These are phyloP conservation scores for Cordyceps farinosa DNA, from an alignment of 2,329 filamentous ascomycete species.

Conservation along the genomic window DNA sequence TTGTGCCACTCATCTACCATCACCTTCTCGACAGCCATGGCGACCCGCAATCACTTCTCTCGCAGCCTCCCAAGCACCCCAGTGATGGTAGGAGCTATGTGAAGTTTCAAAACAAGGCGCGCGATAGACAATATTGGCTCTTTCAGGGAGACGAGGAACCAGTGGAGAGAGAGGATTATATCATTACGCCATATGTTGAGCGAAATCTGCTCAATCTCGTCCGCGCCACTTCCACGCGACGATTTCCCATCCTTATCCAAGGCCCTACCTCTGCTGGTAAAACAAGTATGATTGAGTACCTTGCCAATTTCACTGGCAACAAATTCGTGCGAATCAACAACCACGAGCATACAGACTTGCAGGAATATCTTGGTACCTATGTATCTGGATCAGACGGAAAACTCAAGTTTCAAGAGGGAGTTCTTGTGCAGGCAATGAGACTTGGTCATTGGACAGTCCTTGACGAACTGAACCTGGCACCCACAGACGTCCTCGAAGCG, in stretches of 20 bases:
- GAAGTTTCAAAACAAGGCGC: conserved; percentile 64
- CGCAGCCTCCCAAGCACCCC: conserved; percentile 73
- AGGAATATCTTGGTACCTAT: conserved; percentile 96
- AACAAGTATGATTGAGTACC: conserved; percentile 98
- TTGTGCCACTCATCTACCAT: conserved; percentile 76
- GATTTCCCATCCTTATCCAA: conserved; percentile 92
- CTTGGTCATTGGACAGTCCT: conserved; percentile 97
- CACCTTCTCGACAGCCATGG: conserved; percentile 68
- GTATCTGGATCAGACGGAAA: conserved; percentile 81
- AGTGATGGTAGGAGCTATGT: conserved; percentile 75
- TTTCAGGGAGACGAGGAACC: conserved; percentile 63
- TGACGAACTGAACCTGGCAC: conserved; percentile 93
- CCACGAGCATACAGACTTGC: conserved; percentile 96
- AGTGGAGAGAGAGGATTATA: conserved; percentile 81
- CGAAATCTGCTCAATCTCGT: conserved; percentile 93
- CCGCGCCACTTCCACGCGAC: conserved; percentile 83
- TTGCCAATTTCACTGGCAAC: conserved; percentile 95
- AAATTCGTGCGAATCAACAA: conserved; percentile 99
- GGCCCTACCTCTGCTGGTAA: conserved; percentile 97
- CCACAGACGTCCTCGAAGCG: conserved; percentile 94
- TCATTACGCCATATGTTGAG: conserved; percentile 93
- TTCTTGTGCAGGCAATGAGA: conserved; percentile 86
- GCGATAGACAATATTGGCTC: conserved; percentile 81
- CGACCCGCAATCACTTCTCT: conserved; percentile 69
- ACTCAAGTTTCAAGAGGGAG: conserved; percentile 85